Conservation (phyloP, 75 land plant species). For the Pinus taeda region DNA sequence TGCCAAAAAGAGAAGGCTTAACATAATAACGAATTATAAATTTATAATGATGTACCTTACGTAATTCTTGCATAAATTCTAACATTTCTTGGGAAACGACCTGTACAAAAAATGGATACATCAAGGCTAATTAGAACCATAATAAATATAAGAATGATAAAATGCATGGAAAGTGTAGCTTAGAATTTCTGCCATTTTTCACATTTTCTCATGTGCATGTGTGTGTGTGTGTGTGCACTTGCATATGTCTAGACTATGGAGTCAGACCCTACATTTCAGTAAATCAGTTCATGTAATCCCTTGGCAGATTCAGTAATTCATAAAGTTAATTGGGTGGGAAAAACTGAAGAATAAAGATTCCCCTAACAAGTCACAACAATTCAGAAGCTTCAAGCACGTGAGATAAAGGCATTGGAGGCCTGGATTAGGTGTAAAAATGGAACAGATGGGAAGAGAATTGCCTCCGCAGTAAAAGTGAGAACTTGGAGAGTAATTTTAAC, state of each 20-base stretch:
- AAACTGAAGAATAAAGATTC: neutral
- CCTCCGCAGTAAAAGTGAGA: neutral
- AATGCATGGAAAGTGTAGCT: neutral
- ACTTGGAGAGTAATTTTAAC: neutral
- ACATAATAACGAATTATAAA: neutral
- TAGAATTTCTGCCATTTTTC: neutral
- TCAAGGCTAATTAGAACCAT: neutral
- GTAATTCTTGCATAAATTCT: slow-evolving; percentile 63
- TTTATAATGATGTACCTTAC: slow-evolving; percentile 53
- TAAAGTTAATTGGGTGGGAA: neutral
- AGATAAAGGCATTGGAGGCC: neutral
- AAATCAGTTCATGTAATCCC: neutral
- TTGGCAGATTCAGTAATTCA: neutral
- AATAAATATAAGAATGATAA: neutral
- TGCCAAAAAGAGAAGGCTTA: neutral
- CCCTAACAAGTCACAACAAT: neutral
- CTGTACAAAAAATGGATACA: slow-evolving; percentile 26
- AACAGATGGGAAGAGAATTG: neutral
- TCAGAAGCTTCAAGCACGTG: neutral
- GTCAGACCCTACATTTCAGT: neutral
- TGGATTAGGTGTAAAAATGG: neutral
- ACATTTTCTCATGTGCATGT: neutral
- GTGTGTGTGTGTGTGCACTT: too few relatives aligned
- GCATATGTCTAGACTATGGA: neutral
- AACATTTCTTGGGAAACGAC: slow-evolving; percentile 69